Conservation (phyloP, 306 rosid species). For the Pterocarpus macrocarpus region DNA sequence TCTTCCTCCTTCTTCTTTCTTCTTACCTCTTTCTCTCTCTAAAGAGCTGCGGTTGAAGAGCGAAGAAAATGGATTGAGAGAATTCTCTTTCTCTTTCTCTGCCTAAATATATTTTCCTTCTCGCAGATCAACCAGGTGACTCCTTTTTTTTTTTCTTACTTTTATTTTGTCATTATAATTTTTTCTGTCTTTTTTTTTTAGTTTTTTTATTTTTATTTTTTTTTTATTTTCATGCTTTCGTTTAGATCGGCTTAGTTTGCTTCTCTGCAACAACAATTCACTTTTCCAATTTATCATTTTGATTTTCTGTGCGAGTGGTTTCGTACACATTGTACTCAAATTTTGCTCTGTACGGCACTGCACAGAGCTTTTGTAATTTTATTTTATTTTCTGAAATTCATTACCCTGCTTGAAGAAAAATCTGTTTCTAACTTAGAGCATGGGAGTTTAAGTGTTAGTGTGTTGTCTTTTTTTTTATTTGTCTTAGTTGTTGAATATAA, state of each 20-base stretch:
- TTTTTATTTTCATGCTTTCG: not conserved
- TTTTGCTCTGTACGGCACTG: not conserved
- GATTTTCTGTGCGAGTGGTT: not conserved
- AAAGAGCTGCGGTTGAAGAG: slow-evolving; percentile 24
- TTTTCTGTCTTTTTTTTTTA: not conserved
- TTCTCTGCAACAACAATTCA: not conserved
- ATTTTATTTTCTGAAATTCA: not conserved
- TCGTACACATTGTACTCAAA: slow-evolving; percentile 3
- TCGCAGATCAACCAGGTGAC: slow-evolving; percentile 36
- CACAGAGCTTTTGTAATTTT: not conserved
- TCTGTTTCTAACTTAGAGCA: not conserved
- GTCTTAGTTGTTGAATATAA: not conserved
- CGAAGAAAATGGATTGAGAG: slow-evolving; percentile 43
- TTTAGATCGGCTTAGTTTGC: slow-evolving; percentile 45
- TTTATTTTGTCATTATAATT: too few species aligned
- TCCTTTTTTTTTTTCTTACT: not conserved
- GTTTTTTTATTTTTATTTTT: too few species aligned
- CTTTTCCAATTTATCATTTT: not conserved
- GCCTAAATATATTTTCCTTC: not conserved
- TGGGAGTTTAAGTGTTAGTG: not conserved
- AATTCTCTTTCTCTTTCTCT: slow-evolving; percentile 29
- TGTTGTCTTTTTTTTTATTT: not conserved
- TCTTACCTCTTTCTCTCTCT: slow-evolving; percentile 21
- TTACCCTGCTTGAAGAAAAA: not conserved
- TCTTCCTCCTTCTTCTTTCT: not conserved